phyloP scores from a whole-genome alignment of 768 basidiomycete species.

The Collybia sp. region DNA sequence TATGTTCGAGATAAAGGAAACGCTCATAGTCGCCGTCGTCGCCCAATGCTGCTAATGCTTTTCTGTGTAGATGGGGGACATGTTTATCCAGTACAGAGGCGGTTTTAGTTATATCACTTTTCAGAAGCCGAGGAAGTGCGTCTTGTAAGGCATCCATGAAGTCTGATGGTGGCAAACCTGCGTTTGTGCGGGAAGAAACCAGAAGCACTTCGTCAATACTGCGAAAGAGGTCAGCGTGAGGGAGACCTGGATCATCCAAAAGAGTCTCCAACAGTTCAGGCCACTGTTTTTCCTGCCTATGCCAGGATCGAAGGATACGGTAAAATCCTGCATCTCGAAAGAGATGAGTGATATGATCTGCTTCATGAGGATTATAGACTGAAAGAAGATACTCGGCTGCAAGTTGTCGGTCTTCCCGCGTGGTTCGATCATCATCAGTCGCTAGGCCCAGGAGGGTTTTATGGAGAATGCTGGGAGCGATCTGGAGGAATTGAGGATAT shows the following conservation, averaged over 20 bases:
- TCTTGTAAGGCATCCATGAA: slow-evolving; percentile 48
- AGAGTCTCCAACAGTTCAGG: slow-evolving; percentile 66
- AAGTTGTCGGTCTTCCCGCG: slow-evolving; percentile 90
- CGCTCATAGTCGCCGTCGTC: slow-evolving; percentile 45
- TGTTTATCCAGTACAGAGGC: slow-evolving; percentile 70
- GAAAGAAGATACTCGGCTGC: slow-evolving; percentile 94
- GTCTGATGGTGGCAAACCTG: slow-evolving; percentile 49
- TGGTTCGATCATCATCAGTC: slow-evolving; percentile 67
- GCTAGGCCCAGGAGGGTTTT: slow-evolving; percentile 75
- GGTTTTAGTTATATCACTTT: slow-evolving; percentile 56
- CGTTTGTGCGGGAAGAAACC: slow-evolving; percentile 38
- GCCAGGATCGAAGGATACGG: slow-evolving; percentile 81
- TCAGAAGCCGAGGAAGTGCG: slow-evolving; percentile 62
- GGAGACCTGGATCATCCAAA: slow-evolving; percentile 67
- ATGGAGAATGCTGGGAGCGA: slow-evolving; percentile 66
- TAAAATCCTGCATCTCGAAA: slow-evolving; percentile 88
- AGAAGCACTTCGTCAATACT: slow-evolving; percentile 59
- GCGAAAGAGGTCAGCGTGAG: slow-evolving; percentile 56
- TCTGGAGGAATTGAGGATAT: slow-evolving; percentile 81
- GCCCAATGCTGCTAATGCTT: slow-evolving; percentile 50
- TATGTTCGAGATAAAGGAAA: slow-evolving; percentile 71
- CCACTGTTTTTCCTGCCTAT: slow-evolving; percentile 76
- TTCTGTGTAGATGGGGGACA: slow-evolving; percentile 59
- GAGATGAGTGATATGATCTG: slow-evolving; percentile 56
- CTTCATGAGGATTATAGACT: slow-evolving; percentile 80